Base-by-base conservation (phyloP, 306 rosid genomes). In the Cicer judaicum region DNA sequence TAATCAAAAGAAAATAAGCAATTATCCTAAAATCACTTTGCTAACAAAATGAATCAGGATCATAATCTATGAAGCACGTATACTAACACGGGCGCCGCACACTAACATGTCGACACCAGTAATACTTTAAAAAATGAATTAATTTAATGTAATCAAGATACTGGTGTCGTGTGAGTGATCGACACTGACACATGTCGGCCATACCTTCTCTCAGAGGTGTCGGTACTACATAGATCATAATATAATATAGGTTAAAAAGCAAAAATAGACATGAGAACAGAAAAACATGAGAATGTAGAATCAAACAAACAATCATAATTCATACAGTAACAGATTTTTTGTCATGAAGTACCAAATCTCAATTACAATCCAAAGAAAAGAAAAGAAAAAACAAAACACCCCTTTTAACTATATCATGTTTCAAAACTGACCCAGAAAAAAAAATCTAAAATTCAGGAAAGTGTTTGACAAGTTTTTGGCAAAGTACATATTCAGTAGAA, bases 1-100 rank as follows among this genome's bases (percentile, higher is more conserved):
- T 50, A 59, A 73, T 50, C 68, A 70, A 52, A 53, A 16, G 6
- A 57, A 79, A 48, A 41, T 64, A 75, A 64, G 40, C 18, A 59
- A 56, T 19, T 44, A 65, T 40, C 49, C 52, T 36, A 16, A 56
- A 46, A 3, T n/a, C 8, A 57, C 41, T 57, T 8, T 41, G 39
- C 19, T 67, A 41, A 65, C 5, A 44, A 29, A 12, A 62, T 29
- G 3, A 46, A 60, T 73, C 6, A 29, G 18, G 41, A 49, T 40
- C 10, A 47, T 50, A 8, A 2, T 49, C 34, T 24, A 24, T 24
- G 34, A 24, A 24, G 4, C 34, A 24, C 3, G 4, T 24, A 24
- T 24, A 24, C 34, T 24, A 24, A 24, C 34, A 24, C 4, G 4
- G 34, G 3, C 4, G 34, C 34, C 4, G 2, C 2, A 24, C 34